Percentiles rank a stretch among this genome's conserved stretches.
These are phyloP conservation scores for Teunomyces gatunensis DNA, from an alignment of 805 yeast species.

Conservation along the genomic window DNA sequence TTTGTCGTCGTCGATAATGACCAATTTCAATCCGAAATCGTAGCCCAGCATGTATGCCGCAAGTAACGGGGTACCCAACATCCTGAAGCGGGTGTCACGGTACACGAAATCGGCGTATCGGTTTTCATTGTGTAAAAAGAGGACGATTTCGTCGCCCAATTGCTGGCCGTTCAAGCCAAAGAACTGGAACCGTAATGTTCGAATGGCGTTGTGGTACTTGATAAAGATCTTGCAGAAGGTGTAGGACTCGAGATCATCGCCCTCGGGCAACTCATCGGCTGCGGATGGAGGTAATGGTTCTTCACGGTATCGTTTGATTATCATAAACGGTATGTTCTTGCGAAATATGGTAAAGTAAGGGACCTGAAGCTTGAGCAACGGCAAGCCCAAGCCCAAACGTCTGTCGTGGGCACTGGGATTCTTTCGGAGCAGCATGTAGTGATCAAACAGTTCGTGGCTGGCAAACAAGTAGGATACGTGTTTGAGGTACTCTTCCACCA, in stretches of 20 bases:
- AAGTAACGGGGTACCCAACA: constrained; percentile 34
- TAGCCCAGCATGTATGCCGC: constrained; percentile 27
- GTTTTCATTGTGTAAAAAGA: constrained; percentile 34
- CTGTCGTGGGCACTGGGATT: constrained; percentile 24
- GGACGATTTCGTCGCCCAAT: constrained; percentile 19
- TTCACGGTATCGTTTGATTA: constrained; percentile 31
- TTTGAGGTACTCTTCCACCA: constrained; percentile 35
- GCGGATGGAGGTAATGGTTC: constrained; percentile 14
- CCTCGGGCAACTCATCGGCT: constrained; percentile 12
- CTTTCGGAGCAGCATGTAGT: constrained; percentile 26
- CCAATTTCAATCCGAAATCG: constrained; percentile 32
- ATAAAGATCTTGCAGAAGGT: constrained; percentile 31
- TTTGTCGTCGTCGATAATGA: constrained; percentile 31
- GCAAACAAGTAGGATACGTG: constrained; percentile 28
- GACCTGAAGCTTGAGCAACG: constrained; percentile 31
- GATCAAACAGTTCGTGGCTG: constrained; percentile 23
- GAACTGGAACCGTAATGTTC: constrained; percentile 31
- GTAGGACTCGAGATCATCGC: constrained; percentile 29
- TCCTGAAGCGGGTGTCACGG: constrained; percentile 35
- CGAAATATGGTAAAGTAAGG: constrained; percentile 38
- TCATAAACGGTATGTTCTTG: constrained; percentile 32
- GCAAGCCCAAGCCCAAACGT: constrained; percentile 33
- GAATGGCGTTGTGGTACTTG: constrained; percentile 24
- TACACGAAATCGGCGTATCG: constrained; percentile 41
- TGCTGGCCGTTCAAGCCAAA: constrained; percentile 13